Evolutionary conservation across 805 yeast genomes (phyloP).

Genomic region (Ogataea dorogensis): DNA sequence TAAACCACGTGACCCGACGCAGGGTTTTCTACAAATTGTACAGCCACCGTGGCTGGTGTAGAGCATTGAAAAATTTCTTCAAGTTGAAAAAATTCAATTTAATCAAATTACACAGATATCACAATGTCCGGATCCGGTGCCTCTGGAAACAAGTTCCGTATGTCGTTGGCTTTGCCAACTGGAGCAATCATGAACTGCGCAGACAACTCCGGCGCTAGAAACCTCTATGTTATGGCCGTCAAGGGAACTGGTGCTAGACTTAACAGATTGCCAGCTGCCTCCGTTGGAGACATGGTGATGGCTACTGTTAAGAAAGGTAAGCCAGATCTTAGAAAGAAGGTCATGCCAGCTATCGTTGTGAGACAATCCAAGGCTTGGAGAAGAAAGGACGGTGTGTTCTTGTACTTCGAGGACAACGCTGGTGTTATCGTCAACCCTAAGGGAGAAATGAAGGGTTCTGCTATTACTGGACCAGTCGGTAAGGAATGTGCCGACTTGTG

Average conservation of each 20-base stretch:
- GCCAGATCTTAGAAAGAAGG: constrained; percentile 99
- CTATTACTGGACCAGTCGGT: constrained; percentile 99
- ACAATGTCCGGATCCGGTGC: constrained; percentile 88
- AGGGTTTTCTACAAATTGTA: constrained; percentile 5
- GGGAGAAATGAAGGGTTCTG: constrained; percentile 99
- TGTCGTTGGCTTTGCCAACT: constrained; percentile 99
- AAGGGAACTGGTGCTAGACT: constrained; percentile 99
- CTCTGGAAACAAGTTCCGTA: constrained; percentile 99
- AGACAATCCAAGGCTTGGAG: constrained; percentile 99
- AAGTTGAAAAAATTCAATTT: constrained; percentile 5
- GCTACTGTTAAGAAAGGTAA: constrained; percentile 99
- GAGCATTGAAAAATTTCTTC: constrained; percentile 9
- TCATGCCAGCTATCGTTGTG: constrained; percentile 99
- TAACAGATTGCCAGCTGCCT: constrained; percentile 99
- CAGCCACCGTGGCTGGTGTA: constrained; percentile 10
- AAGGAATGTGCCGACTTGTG: constrained; percentile 99
- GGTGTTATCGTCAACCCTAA: constrained; percentile 99
- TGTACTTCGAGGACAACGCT: constrained; percentile 99
- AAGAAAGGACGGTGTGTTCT: constrained; percentile 99
- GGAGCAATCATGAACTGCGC: constrained; percentile 99
- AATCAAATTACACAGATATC: constrained; percentile 11
- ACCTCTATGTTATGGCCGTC: constrained; percentile 97
- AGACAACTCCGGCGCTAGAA: constrained; percentile 99
- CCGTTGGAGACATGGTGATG: constrained; percentile 99
- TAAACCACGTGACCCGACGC: constrained; percentile 10